Evolutionary conservation across 352 stramenopile species (phyloP), one percentile per base, ranked within the genome.

Genomic region (Pythium angustatum): DNA sequence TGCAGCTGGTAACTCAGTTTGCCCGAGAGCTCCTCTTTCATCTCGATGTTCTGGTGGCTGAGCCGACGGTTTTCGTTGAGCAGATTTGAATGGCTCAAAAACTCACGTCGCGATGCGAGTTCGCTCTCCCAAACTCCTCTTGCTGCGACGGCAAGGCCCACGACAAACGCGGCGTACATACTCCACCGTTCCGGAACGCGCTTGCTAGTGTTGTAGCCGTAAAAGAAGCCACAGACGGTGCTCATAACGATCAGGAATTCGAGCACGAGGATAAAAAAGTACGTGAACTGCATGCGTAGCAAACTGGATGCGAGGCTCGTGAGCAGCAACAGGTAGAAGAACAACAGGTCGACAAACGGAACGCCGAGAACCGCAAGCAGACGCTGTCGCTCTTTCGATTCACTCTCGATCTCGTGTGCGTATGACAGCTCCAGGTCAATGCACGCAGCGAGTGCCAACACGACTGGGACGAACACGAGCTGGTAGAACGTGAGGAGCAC

Each of bases 1-100:
- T 89, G 78, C 24, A 89, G 45, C 36, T 89, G 76, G 47, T 86
- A 86, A 59, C 84, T 80, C 3, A 83, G 68, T 28, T 89, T 89
- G 10, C 65, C 73, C 4, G 78, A 82, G 19, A 89, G 68, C 22
- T 89, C 78, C 45, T 87, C 80, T 41, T 87, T 84, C 61, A 86
- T 84, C 54, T 85, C 77, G 22, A 89, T 75, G 66, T 89, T 89
- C 40, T 81, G 77, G 52, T 83, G 83, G 59, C 80, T 89, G 43
- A 87, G 61, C 11, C 80, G 74, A 11, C 78, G 78, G 28, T 84
- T 75, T 56, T 89, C 80, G 21, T 70, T 85, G 19, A 79, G 69
- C 4, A 89, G 50, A 34, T 84, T 83, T 36, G 71, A 81, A 6
- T 76, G 83, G 22, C 67, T 86, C 9, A 87, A 49, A 57, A 87